phyloP scores from a whole-genome alignment of 805 yeast species.

The Komagataella pseudopastoris region DNA sequence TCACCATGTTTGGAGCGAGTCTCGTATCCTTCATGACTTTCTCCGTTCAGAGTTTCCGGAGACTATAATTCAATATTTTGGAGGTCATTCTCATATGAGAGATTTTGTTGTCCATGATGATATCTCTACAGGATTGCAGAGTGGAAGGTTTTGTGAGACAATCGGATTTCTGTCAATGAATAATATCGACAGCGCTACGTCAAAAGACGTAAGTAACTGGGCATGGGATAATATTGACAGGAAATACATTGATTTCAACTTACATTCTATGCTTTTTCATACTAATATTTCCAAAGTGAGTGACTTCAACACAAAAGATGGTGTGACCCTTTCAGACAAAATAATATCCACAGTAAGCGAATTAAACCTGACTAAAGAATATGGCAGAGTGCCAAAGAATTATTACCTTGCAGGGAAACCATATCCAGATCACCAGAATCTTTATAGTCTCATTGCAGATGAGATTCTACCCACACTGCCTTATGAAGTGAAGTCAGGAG shows the following conservation, averaged over 20 bases:
- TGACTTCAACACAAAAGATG: slow-evolving; percentile 41
- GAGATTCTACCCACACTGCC: slow-evolving; percentile 31
- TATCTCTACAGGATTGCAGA: slow-evolving; percentile 66
- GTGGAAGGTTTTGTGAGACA: slow-evolving; percentile 89
- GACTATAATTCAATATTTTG: slow-evolving; percentile 69
- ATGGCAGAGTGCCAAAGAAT: slow-evolving; percentile 55
- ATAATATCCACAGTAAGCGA: slow-evolving; percentile 29
- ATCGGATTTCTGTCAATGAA: slow-evolving; percentile 73
- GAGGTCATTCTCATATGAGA: slow-evolving; percentile 89
- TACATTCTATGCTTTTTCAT: slow-evolving; percentile 58
- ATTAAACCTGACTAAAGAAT: slow-evolving; percentile 38
- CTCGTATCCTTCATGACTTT: slow-evolving; percentile 27
- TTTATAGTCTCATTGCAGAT: slow-evolving; percentile 45
- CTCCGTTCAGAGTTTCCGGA: slow-evolving; percentile 49
- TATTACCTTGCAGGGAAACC: slow-evolving; percentile 62
- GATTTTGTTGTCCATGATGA: slow-evolving; percentile 65
- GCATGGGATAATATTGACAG: slow-evolving; percentile 25
- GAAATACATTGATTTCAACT: slow-evolving; percentile 73
- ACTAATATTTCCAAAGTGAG: slow-evolving; percentile 16
- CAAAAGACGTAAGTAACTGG: slow-evolving; percentile 1
- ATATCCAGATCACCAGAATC: slow-evolving; percentile 37
- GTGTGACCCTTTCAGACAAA: slow-evolving; percentile 29
- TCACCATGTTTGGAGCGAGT: slow-evolving; percentile 39
- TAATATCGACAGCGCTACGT: slow-evolving; percentile 6
- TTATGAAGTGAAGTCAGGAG: neutral